A percentile compares a stretch with the other conserved stretches of the same genome.
These are phyloP conservation scores for Rhynchospora pubera DNA, from an alignment of 176 grass and related monocot species.

Conservation along the genomic window DNA sequence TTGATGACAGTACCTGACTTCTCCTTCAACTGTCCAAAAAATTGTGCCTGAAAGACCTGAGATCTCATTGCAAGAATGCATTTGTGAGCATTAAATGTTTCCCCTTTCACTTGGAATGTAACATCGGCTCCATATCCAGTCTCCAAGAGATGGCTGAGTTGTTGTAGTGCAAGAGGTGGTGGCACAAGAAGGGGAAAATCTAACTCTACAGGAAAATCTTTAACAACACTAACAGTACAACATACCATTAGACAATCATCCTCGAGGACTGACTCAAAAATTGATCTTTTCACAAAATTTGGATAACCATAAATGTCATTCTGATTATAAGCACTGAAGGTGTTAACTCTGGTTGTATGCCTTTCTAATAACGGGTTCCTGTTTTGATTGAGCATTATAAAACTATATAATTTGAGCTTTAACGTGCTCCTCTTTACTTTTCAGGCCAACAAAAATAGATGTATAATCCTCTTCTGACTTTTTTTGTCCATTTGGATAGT, in stretches of 20 bases:
- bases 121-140: slow-evolving; percentile 11
- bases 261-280: slow-evolving; percentile 12
- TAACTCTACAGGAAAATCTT: not conserved
- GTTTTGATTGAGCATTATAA: not conserved
- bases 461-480: not conserved
- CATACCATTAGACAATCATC: slow-evolving; percentile 16
- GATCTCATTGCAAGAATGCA: slow-evolving; percentile 1
- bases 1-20: not conserved
- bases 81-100: slow-evolving; percentile 18
- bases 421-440: not conserved
- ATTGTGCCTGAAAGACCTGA: slow-evolving; percentile 15
- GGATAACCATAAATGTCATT: not conserved
- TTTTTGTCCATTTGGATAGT: not conserved
- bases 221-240: slow-evolving; percentile 8
- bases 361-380: not conserved
- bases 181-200: not conserved
- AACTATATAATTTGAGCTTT: not conserved
- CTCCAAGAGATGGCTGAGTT: slow-evolving; percentile 19
- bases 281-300: not conserved
- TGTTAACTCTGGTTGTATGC: not conserved
- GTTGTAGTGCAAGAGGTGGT: not conserved
- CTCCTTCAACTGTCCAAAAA: slow-evolving; percentile 18
- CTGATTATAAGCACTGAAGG: not conserved
- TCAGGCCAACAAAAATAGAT: not conserved
- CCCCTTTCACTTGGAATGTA: not conserved